These are phyloP conservation scores for Leptographium radiaticola DNA, from an alignment of 2,329 filamentous ascomycete species.

Conservation along the genomic window DNA sequence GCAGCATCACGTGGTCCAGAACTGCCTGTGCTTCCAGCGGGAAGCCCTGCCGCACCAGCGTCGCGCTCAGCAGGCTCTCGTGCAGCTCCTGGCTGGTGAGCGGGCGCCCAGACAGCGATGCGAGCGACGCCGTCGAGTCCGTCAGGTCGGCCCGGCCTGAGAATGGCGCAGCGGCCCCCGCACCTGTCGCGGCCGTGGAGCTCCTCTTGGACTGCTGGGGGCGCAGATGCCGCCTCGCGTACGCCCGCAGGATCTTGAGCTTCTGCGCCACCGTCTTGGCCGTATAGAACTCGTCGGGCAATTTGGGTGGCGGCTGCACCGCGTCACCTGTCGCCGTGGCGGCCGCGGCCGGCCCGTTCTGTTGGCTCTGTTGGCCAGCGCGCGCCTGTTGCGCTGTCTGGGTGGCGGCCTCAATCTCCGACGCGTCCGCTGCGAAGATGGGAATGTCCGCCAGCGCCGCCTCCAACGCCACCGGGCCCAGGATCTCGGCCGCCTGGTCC, in stretches of 20 bases:
- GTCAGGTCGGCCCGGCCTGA: conserved; percentile 1
- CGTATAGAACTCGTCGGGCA: conserved; percentile 29
- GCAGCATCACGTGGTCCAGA: conserved; percentile 44
- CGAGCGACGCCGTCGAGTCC: conserved; percentile 9
- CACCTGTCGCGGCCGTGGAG: not conserved
- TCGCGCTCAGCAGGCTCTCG: conserved; percentile 36
- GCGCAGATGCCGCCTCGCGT: conserved; percentile 14
- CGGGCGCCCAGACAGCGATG: conserved; percentile 7
- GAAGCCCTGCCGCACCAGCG: conserved; percentile 30
- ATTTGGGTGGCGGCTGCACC: conserved; percentile 11
- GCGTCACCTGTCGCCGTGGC: conserved; percentile 23
- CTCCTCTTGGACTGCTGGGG: conserved; percentile 5
- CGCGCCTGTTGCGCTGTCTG: conserved; percentile 23
- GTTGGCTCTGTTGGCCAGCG: conserved; percentile 17
- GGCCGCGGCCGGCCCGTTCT: conserved; percentile 16
- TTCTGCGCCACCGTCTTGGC: conserved; percentile 34
- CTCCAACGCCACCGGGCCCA: conserved; percentile 41
- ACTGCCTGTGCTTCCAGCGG: conserved; percentile 37
- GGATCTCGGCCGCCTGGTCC: conserved; percentile 35
- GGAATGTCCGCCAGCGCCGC: conserved; percentile 39
- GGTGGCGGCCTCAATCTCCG: conserved; percentile 27
- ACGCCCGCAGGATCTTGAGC: conserved; percentile 30
- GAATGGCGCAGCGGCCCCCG: not conserved
- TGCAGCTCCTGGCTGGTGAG: conserved; percentile 36
- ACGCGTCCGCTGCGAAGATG: conserved; percentile 42